Evolutionary conservation across 163 green algal species (phyloP), one percentile per base, ranked within the genome.

Genomic region (Scenedesmus sp.): DNA sequence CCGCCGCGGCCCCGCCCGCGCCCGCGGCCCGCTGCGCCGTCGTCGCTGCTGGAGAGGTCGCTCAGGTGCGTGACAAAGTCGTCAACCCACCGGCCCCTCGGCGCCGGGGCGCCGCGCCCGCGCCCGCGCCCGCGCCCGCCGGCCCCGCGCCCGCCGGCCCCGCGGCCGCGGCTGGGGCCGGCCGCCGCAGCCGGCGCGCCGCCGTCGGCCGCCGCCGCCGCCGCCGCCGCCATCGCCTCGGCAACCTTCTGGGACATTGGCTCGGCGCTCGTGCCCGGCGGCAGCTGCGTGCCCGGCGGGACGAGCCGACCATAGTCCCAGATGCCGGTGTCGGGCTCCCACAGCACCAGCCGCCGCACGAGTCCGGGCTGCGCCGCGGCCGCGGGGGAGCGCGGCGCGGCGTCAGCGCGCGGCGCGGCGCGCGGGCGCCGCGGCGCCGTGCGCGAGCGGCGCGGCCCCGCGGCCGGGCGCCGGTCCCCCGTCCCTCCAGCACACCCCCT

Each of bases 271-370:
- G n/a, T n/a, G n/a, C n/a, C n/a, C n/a, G 14, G 70, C 34, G 50
- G 42, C 56, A 58, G 70, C 34, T 51, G 56, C 39, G 44, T 36
- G 22, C 20, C 63, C 39, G 62, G n/a, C 22, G n/a, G n/a, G 3
- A 78, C 31, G 20, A 78, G 42, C 13, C 56, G n/a, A 7, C 47
- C 73, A 4, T 67, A 22, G 22, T 64, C 62, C 45, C 36, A 81
- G 22, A 81, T 34, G 42, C 73, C 47, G 2, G 18, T 53, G 60
- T 81, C 73, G 14, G 50, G 47, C 31, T 81, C 50, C 47, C 73
- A 63, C 1, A 81, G 42, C 2, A 28, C 39, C 22, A 67, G 3
- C 11, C 24, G 33, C 44, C 45, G 34, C 36, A 50, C 33, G 62
- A 26, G 57, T 15, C 28, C 22, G 10, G 29, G 31, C 50, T 53